phyloP scores from a whole-genome alignment of 225 moss, liverwort and hornwort genomes.

The Antitrichia curtipendula region DNA sequence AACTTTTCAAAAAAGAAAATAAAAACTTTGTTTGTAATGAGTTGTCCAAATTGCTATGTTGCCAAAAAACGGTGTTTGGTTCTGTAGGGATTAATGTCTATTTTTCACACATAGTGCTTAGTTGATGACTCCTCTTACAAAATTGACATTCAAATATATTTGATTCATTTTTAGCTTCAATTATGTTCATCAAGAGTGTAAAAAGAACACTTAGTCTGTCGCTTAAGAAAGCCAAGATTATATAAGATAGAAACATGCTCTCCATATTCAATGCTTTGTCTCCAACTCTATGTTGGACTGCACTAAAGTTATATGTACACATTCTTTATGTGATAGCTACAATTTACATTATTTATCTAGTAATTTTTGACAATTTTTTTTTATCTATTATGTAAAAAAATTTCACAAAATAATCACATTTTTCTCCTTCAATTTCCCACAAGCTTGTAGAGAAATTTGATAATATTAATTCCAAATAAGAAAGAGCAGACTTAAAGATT shows the following conservation, averaged over 20 bases:
- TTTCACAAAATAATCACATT: fast-evolving
- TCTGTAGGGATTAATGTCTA: too few relatives aligned
- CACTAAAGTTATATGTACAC: background rate
- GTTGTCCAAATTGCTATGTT: too few relatives aligned
- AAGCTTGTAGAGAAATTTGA: fast-evolving
- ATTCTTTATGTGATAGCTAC: background rate
- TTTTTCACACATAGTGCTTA: background rate
- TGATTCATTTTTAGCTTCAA: background rate
- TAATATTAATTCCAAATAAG: background rate
- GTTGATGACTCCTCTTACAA: background rate
- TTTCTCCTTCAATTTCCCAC: background rate
- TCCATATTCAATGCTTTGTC: background rate
- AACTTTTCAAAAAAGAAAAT: too few relatives aligned
- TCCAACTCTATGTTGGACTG: background rate
- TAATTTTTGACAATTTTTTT: fast-evolving
- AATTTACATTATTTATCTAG: background rate
- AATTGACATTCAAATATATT: background rate
- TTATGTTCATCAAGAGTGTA: background rate
- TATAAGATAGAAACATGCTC: background rate
- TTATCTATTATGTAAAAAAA: too few relatives aligned
- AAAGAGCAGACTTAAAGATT: too few relatives aligned
- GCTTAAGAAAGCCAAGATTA: background rate
- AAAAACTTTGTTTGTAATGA: too few relatives aligned
- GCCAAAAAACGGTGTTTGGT: too few relatives aligned
- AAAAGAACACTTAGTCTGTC: too few relatives aligned